Evolutionary conservation across 495 filamentous ascomycete genomes (phyloP).

Genomic region (Aspergillus homomorphus): DNA sequence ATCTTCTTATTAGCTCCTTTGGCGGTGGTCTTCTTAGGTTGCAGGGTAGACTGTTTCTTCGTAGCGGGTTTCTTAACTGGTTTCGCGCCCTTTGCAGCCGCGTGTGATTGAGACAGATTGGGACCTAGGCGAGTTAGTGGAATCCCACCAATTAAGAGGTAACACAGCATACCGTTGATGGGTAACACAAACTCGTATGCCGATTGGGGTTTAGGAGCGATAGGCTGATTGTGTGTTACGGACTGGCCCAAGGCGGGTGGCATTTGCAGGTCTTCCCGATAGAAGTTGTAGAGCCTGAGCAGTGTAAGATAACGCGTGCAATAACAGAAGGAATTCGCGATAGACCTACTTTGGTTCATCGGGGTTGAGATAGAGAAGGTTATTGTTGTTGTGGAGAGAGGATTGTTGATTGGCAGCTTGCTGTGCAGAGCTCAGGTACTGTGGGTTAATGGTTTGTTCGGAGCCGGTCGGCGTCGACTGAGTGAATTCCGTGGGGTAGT

Average conservation of each 20-base stretch:
- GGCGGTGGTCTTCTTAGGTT: conserved; percentile 26
- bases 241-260: conserved; percentile 19
- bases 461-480: conserved; percentile 24
- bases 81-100: neutral
- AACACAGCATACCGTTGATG: conserved; percentile 17
- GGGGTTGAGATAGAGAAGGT: conserved; percentile 30
- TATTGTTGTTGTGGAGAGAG: conserved; percentile 22
- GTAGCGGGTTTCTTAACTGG: neutral
- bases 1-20: conserved; percentile 25
- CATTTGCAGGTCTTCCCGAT: conserved; percentile 30
- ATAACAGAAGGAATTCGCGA: neutral
- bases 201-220: neutral
- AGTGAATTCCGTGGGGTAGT: conserved; percentile 33
- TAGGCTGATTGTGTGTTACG: conserved; percentile 3
- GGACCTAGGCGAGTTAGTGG: conserved; percentile 12
- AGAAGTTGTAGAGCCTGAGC: conserved; percentile 30
- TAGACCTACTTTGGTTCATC: conserved; percentile 29
- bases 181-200: conserved; percentile 6
- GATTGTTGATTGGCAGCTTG: conserved; percentile 23
- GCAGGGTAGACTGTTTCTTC: conserved; percentile 12
- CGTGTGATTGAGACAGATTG: neutral
- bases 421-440: conserved; percentile 31
- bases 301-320: conserved; percentile 2
- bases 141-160: neutral
- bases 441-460: conserved; percentile 42